These are phyloP conservation scores for Abrus pulchellus DNA, from an alignment of 306 rosid genomes.

Conservation along the genomic window DNA sequence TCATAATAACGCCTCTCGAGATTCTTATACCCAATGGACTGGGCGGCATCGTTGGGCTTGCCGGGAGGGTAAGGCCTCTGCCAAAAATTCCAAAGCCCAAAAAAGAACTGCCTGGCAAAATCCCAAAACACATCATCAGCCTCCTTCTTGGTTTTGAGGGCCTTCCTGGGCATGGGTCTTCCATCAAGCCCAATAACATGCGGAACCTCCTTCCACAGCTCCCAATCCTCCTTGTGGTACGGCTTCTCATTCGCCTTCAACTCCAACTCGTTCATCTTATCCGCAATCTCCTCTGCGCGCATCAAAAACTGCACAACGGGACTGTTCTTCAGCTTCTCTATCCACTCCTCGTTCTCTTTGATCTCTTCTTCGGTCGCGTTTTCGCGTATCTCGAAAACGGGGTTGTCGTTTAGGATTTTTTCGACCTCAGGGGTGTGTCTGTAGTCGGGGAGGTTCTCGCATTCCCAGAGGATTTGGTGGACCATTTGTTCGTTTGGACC, in stretches of 20 bases:
- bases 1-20: constrained; percentile 90
- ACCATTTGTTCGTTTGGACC: constrained; percentile 63
- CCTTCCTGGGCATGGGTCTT: constrained; percentile 86
- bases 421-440: constrained; percentile 85
- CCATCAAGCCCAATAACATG: constrained; percentile 82
- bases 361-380: constrained; percentile 75
- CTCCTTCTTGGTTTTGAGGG: constrained; percentile 55
- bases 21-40: constrained; percentile 85
- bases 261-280: constrained; percentile 69
- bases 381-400: constrained; percentile 61
- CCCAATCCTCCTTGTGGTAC: constrained; percentile 64
- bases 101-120: constrained; percentile 79
- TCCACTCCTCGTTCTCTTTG: constrained; percentile 61
- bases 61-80: constrained; percentile 88
- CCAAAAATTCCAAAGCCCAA: constrained; percentile 86
- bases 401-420: constrained; percentile 62
- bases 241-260: constrained; percentile 73
- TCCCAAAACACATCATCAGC: constrained; percentile 88
- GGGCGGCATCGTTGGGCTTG: constrained; percentile 92
- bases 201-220: constrained; percentile 76
- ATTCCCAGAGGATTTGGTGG: constrained; percentile 77
- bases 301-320: constrained; percentile 70
- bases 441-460: constrained; percentile 67
- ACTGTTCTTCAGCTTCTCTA: constrained; percentile 57
- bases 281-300: constrained; percentile 69